Percentiles rank a stretch among this genome's conserved stretches.
These are phyloP conservation scores for Lasiosphaeria hispida DNA, from an alignment of 495 filamentous ascomycete genomes.

Conservation along the genomic window DNA sequence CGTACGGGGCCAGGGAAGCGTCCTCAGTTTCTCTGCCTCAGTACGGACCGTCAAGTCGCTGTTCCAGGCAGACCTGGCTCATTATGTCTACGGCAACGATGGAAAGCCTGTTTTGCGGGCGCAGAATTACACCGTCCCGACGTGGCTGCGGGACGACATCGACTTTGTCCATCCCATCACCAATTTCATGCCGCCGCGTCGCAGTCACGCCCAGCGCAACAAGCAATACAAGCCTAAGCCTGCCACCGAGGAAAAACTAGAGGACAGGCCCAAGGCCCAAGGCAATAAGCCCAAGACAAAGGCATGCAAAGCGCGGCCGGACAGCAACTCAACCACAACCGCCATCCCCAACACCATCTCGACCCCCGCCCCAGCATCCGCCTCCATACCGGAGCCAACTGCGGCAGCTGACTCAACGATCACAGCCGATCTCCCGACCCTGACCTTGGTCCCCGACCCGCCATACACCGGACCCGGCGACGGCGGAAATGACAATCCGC, in stretches of 20 bases:
- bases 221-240: background rate
- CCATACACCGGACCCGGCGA: constrained; percentile 9
- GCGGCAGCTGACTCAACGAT: background rate
- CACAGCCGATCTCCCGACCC: background rate
- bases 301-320: background rate
- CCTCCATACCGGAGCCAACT: background rate
- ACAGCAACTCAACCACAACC: background rate
- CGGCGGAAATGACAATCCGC: too few species aligned
- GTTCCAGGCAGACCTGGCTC: constrained; percentile 36
- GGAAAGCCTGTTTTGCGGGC: constrained; percentile 30
- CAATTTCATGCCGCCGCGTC: constrained; percentile 40
- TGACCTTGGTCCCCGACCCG: constrained; percentile 18
- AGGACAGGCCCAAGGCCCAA: background rate
- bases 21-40: constrained; percentile 35
- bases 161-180: constrained; percentile 43
- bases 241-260: background rate
- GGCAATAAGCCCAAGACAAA: constrained; percentile 5
- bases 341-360: background rate
- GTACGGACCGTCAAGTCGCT: constrained; percentile 34
- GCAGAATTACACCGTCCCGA: constrained; percentile 48
- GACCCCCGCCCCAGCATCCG: background rate
- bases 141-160: constrained; percentile 37
- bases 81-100: constrained; percentile 32
- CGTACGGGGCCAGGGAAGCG: constrained; percentile 26
- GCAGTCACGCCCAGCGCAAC: background rate